Evolutionary conservation across 1,284 basidiomycete genomes (phyloP), one percentile per base, ranked within the genome.

Genomic region (Amylostereum areolatum): DNA sequence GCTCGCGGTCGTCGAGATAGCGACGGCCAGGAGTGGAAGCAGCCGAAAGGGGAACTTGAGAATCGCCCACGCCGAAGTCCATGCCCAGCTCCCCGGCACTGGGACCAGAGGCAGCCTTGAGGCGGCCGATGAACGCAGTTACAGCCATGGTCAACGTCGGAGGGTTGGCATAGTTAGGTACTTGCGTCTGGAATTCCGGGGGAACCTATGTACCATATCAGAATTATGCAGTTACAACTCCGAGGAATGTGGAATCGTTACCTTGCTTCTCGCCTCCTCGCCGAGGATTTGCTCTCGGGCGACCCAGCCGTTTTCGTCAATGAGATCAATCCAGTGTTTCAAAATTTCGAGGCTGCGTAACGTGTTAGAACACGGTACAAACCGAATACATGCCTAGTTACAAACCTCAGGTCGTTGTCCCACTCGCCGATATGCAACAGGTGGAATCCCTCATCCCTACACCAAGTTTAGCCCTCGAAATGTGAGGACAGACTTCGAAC

Each of bases 391-490:
- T 27, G 41, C 37, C 33, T 9, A 28, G 12, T 37, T 10, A 55
- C 62, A 47, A 53, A 85, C 87, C 86, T 89, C 53, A 97, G 80
- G 59, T 92, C 91, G 52, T 88, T 92, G 62, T 97, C 95, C 89
- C 89, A 96, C 56, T 84, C 81, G 24, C 91, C 92, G 42, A 97
- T 90, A 58, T 94, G 85, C 37, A 92, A 70, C 31, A 97, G 69
- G 65, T 97, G 95, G 74, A 97, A 97, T 2, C 94, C 94, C 68
- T 97, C 94, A 62, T 97, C 94, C 92, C 88, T 89, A 57, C 9
- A 53, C 28, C 44, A 12, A 28, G 25, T 33, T 18, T 12, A 52
- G 4, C 41, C 28, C 24, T 29, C 37, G 42, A 53, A 43, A 52
- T 44, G 45, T 30, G 30, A 28, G 39, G 25, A n/a, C 37, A 46